These are phyloP conservation scores for Apiotrichum laibachii DNA, from an alignment of 1,284 basidiomycete genomes.

Conservation along the genomic window DNA sequence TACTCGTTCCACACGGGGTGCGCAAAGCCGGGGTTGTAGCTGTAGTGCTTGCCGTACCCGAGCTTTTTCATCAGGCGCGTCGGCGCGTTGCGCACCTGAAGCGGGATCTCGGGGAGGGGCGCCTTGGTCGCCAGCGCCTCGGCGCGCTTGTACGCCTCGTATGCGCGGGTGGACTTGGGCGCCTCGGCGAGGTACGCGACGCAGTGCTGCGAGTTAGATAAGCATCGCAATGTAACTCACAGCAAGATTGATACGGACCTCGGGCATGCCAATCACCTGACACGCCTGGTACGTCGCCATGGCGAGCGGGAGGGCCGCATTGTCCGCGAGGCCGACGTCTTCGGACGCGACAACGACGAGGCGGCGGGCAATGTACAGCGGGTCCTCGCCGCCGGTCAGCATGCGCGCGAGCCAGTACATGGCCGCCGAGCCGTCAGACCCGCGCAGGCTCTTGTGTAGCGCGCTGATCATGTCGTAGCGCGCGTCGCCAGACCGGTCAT, in stretches of 20 bases:
- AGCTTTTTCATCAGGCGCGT: constrained; percentile 77
- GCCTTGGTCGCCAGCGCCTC: constrained; percentile 60
- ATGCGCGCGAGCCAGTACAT: constrained; percentile 87
- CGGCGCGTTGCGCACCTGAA: constrained; percentile 82
- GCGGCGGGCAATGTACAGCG: constrained; percentile 75
- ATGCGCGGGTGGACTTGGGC: constrained; percentile 75
- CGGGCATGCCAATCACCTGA: constrained; percentile 80
- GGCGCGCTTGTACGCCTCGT: constrained; percentile 72
- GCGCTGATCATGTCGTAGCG: constrained; percentile 86
- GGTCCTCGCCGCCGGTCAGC: constrained; percentile 82
- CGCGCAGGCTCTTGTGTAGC: constrained; percentile 80
- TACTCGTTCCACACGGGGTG: constrained; percentile 70
- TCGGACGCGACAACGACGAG: constrained; percentile 82
- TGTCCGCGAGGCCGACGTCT: constrained; percentile 77
- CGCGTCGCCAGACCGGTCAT: constrained; percentile 72
- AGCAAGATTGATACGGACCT: constrained; percentile 53
- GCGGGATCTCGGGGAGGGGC: constrained; percentile 57
- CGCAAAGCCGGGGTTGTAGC: constrained; percentile 74
- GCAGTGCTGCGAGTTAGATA: constrained; percentile 57
- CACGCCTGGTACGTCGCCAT: constrained; percentile 72
- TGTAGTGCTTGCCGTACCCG: constrained; percentile 69
- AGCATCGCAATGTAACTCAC: constrained; percentile 30
- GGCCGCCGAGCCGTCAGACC: constrained; percentile 73
- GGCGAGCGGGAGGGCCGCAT: constrained; percentile 68
- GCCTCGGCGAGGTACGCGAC: constrained; percentile 79